Percentiles rank a stretch among this genome's conserved stretches.
Evolutionary conservation across 495 filamentous ascomycete genomes (phyloP).

Genomic region (Aeminium ludgeri): DNA sequence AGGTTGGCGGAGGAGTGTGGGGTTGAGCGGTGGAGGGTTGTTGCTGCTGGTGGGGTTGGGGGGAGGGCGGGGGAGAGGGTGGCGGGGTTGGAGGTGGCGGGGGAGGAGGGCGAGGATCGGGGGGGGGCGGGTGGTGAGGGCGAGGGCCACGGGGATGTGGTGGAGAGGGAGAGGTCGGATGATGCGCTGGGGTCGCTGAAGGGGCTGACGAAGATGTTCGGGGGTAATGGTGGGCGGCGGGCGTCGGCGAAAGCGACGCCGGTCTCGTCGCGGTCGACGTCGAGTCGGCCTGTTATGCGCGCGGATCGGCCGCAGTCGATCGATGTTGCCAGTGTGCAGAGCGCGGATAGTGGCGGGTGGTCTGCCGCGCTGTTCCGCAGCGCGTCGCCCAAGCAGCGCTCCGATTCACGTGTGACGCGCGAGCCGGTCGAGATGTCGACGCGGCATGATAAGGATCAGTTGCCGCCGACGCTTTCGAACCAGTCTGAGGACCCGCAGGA

Average conservation of each 20-base stretch:
- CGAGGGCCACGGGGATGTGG: neutral
- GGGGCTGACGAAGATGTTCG: conserved; percentile 7
- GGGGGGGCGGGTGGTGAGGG: neutral
- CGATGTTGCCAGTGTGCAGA: conserved; percentile 6
- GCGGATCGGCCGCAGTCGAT: conserved; percentile 8
- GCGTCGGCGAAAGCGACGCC: conserved; percentile 1
- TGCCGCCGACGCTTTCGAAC: conserved; percentile 11
- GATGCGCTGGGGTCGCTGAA: neutral
- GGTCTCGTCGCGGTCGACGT: conserved; percentile 9
- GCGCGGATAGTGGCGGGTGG: conserved; percentile 10
- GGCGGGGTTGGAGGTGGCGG: conserved; percentile 5
- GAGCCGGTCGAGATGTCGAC: conserved; percentile 14
- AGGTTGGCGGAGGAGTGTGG: conserved; percentile 14
- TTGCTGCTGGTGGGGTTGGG: conserved; percentile 5
- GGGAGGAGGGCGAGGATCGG: conserved; percentile 6
- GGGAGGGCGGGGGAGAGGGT: conserved; percentile 6
- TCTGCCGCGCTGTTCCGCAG: conserved; percentile 2
- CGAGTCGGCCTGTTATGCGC: neutral
- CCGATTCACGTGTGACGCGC: conserved; percentile 2
- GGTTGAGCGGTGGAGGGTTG: conserved; percentile 4
- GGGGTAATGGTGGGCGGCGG: conserved; percentile 1
- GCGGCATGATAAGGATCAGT: conserved; percentile 9
- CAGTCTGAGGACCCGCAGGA: conserved; percentile 10
- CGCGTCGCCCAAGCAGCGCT: conserved; percentile 2
- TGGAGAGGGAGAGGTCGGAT: neutral